phyloP scores from a whole-genome alignment of 2,329 filamentous ascomycete genomes.

The Lachnellula subtilissima region DNA sequence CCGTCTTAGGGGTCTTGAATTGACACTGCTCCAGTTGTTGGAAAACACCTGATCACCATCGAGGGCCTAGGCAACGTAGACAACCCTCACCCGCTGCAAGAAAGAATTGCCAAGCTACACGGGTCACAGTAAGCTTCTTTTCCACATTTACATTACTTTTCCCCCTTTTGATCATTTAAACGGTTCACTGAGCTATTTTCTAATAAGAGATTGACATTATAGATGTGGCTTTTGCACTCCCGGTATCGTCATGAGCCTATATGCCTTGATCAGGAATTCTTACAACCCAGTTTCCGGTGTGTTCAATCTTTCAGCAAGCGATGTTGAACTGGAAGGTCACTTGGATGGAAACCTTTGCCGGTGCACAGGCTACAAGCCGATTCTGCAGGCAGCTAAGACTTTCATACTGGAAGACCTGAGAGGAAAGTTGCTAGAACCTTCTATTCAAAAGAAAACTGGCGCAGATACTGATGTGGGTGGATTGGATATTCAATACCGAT shows the following conservation, averaged over 20 bases:
- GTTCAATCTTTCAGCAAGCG: slow-evolving; percentile 53
- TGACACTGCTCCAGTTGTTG: slow-evolving; percentile 68
- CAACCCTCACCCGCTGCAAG: slow-evolving; percentile 81
- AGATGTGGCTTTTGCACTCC: slow-evolving; percentile 94
- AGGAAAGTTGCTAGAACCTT: slow-evolving; percentile 37
- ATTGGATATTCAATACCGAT: slow-evolving; percentile 65
- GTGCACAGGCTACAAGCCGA: slow-evolving; percentile 92
- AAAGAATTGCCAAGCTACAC: slow-evolving; percentile 84
- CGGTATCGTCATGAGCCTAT: slow-evolving; percentile 96
- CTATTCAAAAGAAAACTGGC: too few species aligned
- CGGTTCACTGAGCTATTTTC: slow-evolving; percentile 39
- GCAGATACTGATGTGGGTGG: slow-evolving; percentile 47
- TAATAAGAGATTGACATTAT: slow-evolving; percentile 56
- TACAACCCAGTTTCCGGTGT: slow-evolving; percentile 47
- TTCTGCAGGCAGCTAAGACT: slow-evolving; percentile 87
- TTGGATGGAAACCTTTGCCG: slow-evolving; percentile 94
- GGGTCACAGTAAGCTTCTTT: slow-evolving; percentile 39
- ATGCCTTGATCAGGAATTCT: slow-evolving; percentile 85
- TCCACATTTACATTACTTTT: too few species aligned
- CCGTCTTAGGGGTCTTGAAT: slow-evolving; percentile 38
- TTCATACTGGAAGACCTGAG: slow-evolving; percentile 55
- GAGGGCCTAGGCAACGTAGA: slow-evolving; percentile 87
- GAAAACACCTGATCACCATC: slow-evolving; percentile 96
- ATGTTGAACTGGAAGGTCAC: slow-evolving; percentile 73
- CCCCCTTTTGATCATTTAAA: slow-evolving; percentile 18